These are phyloP conservation scores for Artomyces pyxidatus DNA, from an alignment of 768 basidiomycete genomes.

Conservation along the genomic window DNA sequence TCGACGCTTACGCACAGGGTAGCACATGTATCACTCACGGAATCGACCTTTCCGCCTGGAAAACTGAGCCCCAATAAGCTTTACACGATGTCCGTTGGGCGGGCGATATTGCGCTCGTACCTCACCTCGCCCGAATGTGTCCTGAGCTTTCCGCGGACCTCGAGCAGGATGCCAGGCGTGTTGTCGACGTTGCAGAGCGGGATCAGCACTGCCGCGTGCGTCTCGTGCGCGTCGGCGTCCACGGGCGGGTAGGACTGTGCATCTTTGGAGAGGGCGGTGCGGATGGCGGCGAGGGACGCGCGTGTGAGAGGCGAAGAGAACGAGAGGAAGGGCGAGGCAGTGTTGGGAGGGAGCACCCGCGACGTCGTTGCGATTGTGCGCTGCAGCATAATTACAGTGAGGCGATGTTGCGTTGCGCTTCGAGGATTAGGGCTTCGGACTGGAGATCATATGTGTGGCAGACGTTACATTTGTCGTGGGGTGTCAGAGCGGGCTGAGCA, in stretches of 20 bases:
- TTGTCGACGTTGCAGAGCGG: slow-evolving; percentile 69
- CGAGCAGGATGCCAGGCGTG: slow-evolving; percentile 60
- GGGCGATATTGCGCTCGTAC: slow-evolving; percentile 28
- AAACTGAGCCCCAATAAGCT: slow-evolving; percentile 4
- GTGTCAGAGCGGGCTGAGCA: too few relatives aligned
- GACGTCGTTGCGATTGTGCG: too few relatives aligned
- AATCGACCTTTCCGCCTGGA: slow-evolving; percentile 13
- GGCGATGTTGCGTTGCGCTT: too few relatives aligned
- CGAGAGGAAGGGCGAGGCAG: slow-evolving; percentile 9
- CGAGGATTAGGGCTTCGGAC: too few relatives aligned
- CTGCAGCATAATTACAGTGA: too few relatives aligned
- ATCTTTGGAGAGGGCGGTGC: neutral
- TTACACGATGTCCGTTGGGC: neutral
- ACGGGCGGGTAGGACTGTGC: neutral
- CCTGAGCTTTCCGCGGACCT: slow-evolving; percentile 58
- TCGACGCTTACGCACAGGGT: neutral
- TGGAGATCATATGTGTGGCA: too few relatives aligned
- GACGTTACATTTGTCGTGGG: too few relatives aligned
- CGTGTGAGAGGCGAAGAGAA: slow-evolving; percentile 9
- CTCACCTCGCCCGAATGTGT: slow-evolving; percentile 80
- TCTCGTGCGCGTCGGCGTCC: slow-evolving; percentile 18
- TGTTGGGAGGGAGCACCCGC: slow-evolving; percentile 9
- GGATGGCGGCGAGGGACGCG: slow-evolving; percentile 8
- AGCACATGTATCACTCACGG: slow-evolving; percentile 8
- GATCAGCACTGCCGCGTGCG: slow-evolving; percentile 64